Evolutionary conservation across 2,329 filamentous ascomycete species (phyloP), one percentile per base, ranked within the genome.

Genomic region (Colletotrichum sp.): DNA sequence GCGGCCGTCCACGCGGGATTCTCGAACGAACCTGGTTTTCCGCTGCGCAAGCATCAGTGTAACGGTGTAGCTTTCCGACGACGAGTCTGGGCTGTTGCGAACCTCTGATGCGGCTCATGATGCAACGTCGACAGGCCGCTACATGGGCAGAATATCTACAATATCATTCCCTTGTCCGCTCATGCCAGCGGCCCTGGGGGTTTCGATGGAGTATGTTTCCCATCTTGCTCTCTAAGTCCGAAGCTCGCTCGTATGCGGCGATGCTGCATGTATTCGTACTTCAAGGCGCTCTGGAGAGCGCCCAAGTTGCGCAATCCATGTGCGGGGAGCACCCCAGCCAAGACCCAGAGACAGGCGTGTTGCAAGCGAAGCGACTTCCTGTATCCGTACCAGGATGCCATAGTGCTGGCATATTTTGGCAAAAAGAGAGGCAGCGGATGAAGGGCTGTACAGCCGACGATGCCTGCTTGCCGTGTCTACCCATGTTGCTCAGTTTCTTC

Each of bases 141-240:
- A 32, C 7, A 26, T 48, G 63, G 64, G 70, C 70, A 76, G 70
- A 73, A 65, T 60, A 69, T 73, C 57, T 76, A 48, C 59, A 69
- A 10, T 14, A 36, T n/a, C 16, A 16, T 26, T 30, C 18, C 32
- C 30, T 59, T 57, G 30, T 43, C 26, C 24, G 18, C 36, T 18
- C 52, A 36, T 63, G 69, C 36, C 61, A 43, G 32, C 16, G 26
- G 39, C 16, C 52, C 26, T 21, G 36, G 43, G 48, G 30, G 43
- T 57, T 63, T 65, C 52, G 26, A 32, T 24, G 21, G 32, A 52
- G 43, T 52, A 32, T 14, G 52, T 28, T 64, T 52, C 34, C 48
- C 14, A n/a, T 9, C 39, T 65, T 48, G 24, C 30, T 52, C 55
- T 66, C 26, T 59, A 52, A 52, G 43, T 52, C 43, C 43, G 43